Percentiles rank a stretch among this genome's conserved stretches.
Evolutionary conservation across 2,329 filamentous ascomycete genomes (phyloP).

Genomic region (Pseudocercospora crystallina): DNA sequence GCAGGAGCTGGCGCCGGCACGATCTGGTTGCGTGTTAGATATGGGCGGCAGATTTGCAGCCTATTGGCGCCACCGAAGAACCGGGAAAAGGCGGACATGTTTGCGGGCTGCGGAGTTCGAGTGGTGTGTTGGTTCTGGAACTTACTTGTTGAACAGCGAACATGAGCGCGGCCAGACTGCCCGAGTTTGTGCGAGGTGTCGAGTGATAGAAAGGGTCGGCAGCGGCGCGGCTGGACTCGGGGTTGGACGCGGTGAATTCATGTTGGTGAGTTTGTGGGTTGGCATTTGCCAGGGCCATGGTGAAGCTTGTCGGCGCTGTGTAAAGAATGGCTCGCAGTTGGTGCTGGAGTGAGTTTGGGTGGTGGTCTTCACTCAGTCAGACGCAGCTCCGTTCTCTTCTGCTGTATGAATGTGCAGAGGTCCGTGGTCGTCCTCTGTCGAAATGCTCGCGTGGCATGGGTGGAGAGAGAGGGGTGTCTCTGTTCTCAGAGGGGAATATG

Average conservation of each 20-base stretch:
- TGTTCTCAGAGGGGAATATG: no score
- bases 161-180: slow-evolving; percentile 19
- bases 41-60: neutral
- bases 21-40: slow-evolving; percentile 20
- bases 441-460: no score
- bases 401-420: no score
- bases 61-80: no score
- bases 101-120: neutral
- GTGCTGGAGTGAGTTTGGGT: no score
- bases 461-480: no score
- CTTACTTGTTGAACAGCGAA: slow-evolving; percentile 26
- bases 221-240: neutral
- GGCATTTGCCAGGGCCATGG: slow-evolving; percentile 5
- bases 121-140: slow-evolving; percentile 1
- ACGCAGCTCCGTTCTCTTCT: no score
- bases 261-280: neutral
- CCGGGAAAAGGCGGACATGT: neutral
- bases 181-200: slow-evolving; percentile 16
- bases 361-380: no score
- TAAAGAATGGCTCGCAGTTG: no score
- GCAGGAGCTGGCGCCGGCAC: slow-evolving; percentile 10
- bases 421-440: no score
- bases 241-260: neutral
- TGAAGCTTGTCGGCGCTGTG: no score
- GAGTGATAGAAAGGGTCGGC: slow-evolving; percentile 24